A percentile compares a stretch with the other conserved stretches of the same genome.
These are phyloP conservation scores for Kwoniella sp. DNA, from an alignment of 768 basidiomycete species.

Conservation along the genomic window DNA sequence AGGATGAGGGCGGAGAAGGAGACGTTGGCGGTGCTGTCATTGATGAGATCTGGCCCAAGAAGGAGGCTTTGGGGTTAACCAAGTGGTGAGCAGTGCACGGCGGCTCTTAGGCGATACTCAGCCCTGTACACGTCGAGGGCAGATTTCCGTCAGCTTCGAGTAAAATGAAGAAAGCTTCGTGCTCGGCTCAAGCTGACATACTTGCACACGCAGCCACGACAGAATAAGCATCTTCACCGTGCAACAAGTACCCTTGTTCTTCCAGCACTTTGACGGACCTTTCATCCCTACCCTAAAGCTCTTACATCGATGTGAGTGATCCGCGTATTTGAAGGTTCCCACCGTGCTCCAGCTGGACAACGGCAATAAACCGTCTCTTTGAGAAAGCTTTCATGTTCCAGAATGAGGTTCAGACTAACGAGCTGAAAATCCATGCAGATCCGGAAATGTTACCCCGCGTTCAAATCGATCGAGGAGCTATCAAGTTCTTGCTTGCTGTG, in stretches of 20 bases:
- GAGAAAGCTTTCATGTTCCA: no score
- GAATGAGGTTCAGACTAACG: not conserved
- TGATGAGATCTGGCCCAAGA: conserved; percentile 97
- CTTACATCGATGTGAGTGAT: conserved; percentile 80
- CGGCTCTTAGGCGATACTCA: no score
- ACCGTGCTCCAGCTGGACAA: no score
- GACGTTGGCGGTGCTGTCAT: conserved; percentile 66
- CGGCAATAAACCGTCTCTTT: no score
- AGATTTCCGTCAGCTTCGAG: no score
- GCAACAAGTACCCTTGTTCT: conserved; percentile 81
- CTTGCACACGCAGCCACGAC: conserved; percentile 68
- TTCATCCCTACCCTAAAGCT: conserved; percentile 84
- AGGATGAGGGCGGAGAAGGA: conserved; percentile 28
- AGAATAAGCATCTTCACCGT: conserved; percentile 91
- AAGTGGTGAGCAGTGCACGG: conserved; percentile 75
- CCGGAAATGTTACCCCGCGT: conserved; percentile 86
- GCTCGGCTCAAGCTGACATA: no score
- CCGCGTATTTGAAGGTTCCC: no score
- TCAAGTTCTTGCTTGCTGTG: conserved; percentile 88
- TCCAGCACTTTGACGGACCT: conserved; percentile 95
- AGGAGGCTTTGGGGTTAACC: conserved; percentile 85
- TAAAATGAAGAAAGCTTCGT: no score
- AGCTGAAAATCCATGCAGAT: conserved; percentile 61
- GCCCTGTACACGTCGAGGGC: not conserved
- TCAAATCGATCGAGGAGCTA: conserved; percentile 91